These are phyloP conservation scores for Usnea hakonensis DNA, from an alignment of 495 filamentous ascomycete species.

Conservation along the genomic window DNA sequence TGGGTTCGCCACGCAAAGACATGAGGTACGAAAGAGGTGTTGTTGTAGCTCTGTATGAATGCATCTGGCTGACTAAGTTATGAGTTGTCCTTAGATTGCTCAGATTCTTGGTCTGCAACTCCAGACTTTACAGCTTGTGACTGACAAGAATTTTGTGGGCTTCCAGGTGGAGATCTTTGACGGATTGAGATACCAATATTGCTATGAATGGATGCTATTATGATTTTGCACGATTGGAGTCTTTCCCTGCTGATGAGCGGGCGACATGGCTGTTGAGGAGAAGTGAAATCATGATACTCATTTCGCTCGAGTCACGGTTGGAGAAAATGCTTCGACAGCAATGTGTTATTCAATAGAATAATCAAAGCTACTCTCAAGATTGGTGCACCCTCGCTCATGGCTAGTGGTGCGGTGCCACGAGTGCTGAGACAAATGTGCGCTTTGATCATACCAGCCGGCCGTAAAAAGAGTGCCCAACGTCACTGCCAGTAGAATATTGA, in stretches of 20 bases:
- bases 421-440: not conserved
- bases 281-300: not conserved
- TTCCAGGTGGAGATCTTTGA: not conserved
- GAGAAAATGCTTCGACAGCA: not conserved
- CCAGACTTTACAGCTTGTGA: not conserved
- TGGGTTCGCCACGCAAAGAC: constrained; percentile 17
- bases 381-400: not conserved
- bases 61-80: not conserved
- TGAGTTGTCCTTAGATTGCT: not conserved
- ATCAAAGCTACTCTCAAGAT: not conserved
- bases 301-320: not conserved
- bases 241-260: not conserved
- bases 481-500: not conserved
- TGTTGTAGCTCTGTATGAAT: not conserved
- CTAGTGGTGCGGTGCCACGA: too few relatives aligned
- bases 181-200: not conserved
- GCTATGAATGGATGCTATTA: not conserved
- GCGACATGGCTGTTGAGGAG: not conserved
- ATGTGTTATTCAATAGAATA: not conserved
- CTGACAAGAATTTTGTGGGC: not conserved
- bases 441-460: not conserved
- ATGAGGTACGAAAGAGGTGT: not conserved
- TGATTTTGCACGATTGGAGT: not conserved
- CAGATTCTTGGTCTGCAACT: not conserved
- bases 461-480: not conserved